phyloP scores from a whole-genome alignment of 2,329 filamentous ascomycete genomes.

The Penicillium sp. region DNA sequence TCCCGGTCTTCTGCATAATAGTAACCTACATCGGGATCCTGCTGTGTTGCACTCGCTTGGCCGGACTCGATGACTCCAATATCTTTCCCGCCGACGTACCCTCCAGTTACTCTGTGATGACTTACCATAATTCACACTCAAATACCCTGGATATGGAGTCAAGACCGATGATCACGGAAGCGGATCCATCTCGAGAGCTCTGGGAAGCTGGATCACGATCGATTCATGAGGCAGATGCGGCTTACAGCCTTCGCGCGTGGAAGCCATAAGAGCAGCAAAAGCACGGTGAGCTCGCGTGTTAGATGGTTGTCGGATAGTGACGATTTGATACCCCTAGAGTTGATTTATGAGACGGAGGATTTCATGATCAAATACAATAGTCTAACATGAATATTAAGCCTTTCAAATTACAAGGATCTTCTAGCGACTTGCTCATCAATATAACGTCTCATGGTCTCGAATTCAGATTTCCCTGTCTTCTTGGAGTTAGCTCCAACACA shows the following conservation, averaged over 20 bases:
- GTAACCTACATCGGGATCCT: neutral
- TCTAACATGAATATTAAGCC: neutral
- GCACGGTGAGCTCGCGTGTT: too few species aligned
- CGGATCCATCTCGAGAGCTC: neutral
- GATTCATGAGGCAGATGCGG: neutral
- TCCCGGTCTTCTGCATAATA: neutral
- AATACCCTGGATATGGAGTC: neutral
- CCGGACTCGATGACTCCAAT: neutral
- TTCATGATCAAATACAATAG: conserved; percentile 1
- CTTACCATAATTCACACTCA: neutral
- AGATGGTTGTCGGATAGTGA: neutral
- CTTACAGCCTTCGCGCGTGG: neutral
- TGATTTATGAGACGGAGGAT: neutral
- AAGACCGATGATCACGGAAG: neutral
- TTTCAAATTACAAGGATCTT: conserved; percentile 16
- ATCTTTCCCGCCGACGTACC: neutral
- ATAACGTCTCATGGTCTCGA: conserved; percentile 52
- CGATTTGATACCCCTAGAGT: neutral
- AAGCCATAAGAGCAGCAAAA: neutral
- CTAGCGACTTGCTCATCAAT: conserved; percentile 48
- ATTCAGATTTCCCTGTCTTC: conserved; percentile 52
- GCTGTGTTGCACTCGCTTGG: neutral
- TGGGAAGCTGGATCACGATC: neutral
- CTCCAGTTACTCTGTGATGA: neutral
- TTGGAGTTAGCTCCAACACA: neutral